Evolutionary conservation across 768 basidiomycete species (phyloP), one percentile per base, ranked within the genome.

Genomic region (Mycena metata): DNA sequence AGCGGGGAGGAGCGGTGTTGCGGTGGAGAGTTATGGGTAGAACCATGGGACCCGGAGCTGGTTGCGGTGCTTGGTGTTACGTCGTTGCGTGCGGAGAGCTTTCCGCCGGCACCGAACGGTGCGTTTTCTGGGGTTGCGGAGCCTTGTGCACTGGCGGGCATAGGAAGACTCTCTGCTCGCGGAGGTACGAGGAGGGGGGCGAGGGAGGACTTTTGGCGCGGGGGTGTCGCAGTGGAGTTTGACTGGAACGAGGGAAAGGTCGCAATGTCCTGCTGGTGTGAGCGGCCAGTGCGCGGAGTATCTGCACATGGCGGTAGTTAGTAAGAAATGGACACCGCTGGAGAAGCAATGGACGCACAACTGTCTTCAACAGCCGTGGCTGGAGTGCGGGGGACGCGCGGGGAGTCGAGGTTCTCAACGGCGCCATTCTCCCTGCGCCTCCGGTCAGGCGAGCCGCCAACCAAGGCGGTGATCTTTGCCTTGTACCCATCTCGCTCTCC

Each of bases 401-500:
- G 57, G 7, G 43, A 58, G 30, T 58, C 57, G 19, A 26, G 35
- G 16, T 42, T 8, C 24, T 24, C 43, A 3, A 24, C 41, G 26
- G 47, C 33, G 43, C 61, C 66, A 50, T 67, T 58, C 42, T 69
- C 64, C 49, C 60, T 54, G 79, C 81, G 57, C 66, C 72, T n/a
- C 66, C 63, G 67, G 39, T 69, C 68, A 58, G 74, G 64, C 59
- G 69, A 64, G 6, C 62, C 72, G 24, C 71, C 76, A 30, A 69
- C 73, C 24, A 81, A 66, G 52, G 78, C 76, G 30, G 72, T 65
- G 10, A 84, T 74, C 73, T 88, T 89, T 50, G 78, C 77, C 77
- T 83, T 91, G 82, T 85, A 92, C 11, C 84, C 76, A 74, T 96
- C 95, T 19, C 96, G 87, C 77, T 97, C 96, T 13, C 82, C 83